Evolutionary conservation across 2,329 filamentous ascomycete species (phyloP), one percentile per base, ranked within the genome.

Genomic region (Beauveria sp.): DNA sequence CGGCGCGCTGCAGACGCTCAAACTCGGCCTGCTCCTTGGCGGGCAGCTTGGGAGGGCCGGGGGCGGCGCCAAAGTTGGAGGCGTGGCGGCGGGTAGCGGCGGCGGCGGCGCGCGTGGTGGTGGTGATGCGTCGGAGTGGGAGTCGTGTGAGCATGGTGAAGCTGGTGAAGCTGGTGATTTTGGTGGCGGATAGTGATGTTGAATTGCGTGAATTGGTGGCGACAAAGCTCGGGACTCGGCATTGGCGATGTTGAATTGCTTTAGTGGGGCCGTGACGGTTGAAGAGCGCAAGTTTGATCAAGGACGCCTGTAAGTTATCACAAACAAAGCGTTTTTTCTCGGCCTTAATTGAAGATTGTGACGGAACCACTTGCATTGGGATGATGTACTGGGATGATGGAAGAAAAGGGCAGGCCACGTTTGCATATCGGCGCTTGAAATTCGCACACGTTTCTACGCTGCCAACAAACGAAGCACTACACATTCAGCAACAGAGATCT

Each of bases 11-110:
- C 4, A 98, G 87, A 47, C 86, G 83, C 75, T 97, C 93, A 73
- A 95, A 96, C 66, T 96, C 85, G 72, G 92, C 90, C 78, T 97
- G 93, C 68, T 96, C 88, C 74, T 90, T 86, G 69, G 91, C 86
- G 7, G 93, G 91, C 12, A 98, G 90, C 54, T 91, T 89, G 0
- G 91, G 93, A 18, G 95, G 95, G 8, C 90, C 77, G 26, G 93
- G 79, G 20, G 77, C 70, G 60, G 75, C 72, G 60, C 75, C 72
- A 75, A 81, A 83, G 65, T 76, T 66, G 62, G 74, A 72, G 68
- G 76, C 73, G 66, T 70, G 69, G 65, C 70, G 67, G 65, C 67
- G 70, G 61, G 62, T 59, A 61, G 64, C 46, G 52, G 51, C 49
- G 30, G 43, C 60, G 26, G 51, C 57, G 42, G 34, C 34, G 28